phyloP scores from a whole-genome alignment of 1,139 yeast species.

The Neolecta irregularis region DNA sequence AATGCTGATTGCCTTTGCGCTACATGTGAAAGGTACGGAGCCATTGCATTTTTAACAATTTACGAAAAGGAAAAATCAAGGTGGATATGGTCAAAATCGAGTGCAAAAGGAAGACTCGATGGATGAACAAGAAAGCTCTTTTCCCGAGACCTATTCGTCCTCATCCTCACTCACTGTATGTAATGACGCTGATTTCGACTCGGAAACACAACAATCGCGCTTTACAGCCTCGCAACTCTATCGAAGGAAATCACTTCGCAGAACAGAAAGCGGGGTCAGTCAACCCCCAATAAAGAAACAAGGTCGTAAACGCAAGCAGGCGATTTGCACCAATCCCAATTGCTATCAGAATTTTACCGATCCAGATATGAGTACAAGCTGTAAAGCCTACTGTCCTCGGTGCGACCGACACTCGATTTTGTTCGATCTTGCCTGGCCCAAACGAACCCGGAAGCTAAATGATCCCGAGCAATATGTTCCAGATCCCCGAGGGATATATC shows the following conservation, averaged over 20 bases:
- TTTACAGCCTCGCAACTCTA: slow-evolving; percentile 2
- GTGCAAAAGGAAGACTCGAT: neutral
- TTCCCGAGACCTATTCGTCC: no score
- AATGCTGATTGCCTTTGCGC: slow-evolving; percentile 33
- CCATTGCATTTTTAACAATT: slow-evolving; percentile 15
- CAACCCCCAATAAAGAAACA: neutral
- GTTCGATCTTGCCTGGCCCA: slow-evolving; percentile 8
- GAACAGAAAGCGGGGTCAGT: neutral
- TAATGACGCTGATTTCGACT: no score
- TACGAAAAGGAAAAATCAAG: neutral
- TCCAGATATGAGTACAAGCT: slow-evolving; percentile 6
- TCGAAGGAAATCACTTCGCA: slow-evolving; percentile 3
- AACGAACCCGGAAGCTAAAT: slow-evolving; percentile 5
- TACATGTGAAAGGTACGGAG: slow-evolving; percentile 27
- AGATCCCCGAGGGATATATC: no score
- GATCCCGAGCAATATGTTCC: no score
- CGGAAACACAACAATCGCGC: no score
- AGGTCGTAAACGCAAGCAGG: neutral
- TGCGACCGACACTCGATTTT: slow-evolving; percentile 9
- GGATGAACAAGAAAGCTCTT: slow-evolving; percentile 1
- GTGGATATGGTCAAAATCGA: neutral
- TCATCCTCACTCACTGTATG: no score
- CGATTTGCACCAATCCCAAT: neutral
- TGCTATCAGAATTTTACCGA: slow-evolving; percentile 3
- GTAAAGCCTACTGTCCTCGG: slow-evolving; percentile 4